Evolutionary conservation across 73 alveolate species (phyloP), one percentile per base, ranked within the genome.

Genomic region (Paraurostyla sp.): DNA sequence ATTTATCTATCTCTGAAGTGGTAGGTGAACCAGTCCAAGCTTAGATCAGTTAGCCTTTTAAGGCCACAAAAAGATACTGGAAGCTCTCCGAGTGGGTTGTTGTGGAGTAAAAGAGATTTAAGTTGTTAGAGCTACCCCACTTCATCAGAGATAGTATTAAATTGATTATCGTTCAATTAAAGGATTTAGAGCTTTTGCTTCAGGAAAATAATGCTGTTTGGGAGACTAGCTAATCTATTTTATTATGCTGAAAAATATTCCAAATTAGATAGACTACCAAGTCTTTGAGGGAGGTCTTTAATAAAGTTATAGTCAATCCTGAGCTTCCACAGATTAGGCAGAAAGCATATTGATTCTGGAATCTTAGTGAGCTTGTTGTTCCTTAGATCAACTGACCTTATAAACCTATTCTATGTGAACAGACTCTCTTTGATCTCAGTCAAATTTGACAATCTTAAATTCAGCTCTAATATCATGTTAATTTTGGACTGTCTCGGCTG

Each of bases 1-100:
- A 87, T 40, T 29, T 83, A 80, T 22, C 82, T 65, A 65, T 65
- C 82, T 38, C 38, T 38, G 25, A 35, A 65, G 41, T 65, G 50
- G 40, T 87, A 87, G 57, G 11, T 50, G 62, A 87, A 87, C 91
- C 94, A 87, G 22, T 87, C 94, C 27, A 87, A 54, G 45, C 87
- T 51, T 45, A 87, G 81, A 38, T 87, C 94, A 27, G 16, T 43
- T 2, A 87, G 81, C 46, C 60, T 80, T 2, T n/a, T 3, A n/a
- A 80, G 4, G 41, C 48, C 29, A 18, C 36, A 0, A 29, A 87
- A 30, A 23, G 73, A n/a, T 9, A 18, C 16, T 11, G 94, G 94
- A 25, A 87, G 6, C 20, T 46, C 11, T 11, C 43, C 0, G 38
- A 87, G 33, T 16, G 1, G 13, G 48, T 87, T 87, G 30, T 58